These are phyloP conservation scores for Herpetomonas tarakana DNA, from an alignment of 208 protist species.

Conservation along the genomic window DNA sequence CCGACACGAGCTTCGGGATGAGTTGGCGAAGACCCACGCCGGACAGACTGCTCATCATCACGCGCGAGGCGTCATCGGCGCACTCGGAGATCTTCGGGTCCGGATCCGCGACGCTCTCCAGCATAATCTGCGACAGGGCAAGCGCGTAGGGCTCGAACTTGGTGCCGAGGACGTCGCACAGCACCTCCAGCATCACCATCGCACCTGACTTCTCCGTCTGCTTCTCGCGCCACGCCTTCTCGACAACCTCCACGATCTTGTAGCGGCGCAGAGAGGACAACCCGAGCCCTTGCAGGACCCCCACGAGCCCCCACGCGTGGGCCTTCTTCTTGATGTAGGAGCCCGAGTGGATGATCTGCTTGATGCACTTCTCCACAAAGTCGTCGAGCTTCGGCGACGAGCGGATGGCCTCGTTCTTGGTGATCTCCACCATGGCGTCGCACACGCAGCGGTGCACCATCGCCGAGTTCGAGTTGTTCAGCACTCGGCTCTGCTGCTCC, in stretches of 20 bases:
- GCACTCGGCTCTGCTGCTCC: constrained; percentile 83
- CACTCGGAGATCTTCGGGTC: constrained; percentile 86
- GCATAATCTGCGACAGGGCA: constrained; percentile 55
- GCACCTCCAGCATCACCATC: constrained; percentile 86
- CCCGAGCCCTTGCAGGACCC: constrained; percentile 81
- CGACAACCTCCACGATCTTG: constrained; percentile 61
- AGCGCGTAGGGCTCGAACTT: constrained; percentile 89
- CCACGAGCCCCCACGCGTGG: constrained; percentile 84
- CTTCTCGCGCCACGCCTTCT: constrained; percentile 61
- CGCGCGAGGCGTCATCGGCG: constrained; percentile 81
- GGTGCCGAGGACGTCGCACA: constrained; percentile 71
- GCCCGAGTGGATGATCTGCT: constrained; percentile 79
- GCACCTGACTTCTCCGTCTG: constrained; percentile 73
- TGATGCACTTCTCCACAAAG: constrained; percentile 90
- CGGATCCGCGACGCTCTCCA: constrained; percentile 79
- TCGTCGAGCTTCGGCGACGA: constrained; percentile 76
- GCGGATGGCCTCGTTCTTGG: constrained; percentile 61
- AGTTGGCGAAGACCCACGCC: constrained; percentile 87
- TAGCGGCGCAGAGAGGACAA: constrained; percentile 71
- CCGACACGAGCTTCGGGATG: constrained; percentile 72
- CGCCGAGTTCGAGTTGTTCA: constrained; percentile 85
- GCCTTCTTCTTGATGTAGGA: constrained; percentile 93
- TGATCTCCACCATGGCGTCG: constrained; percentile 87
- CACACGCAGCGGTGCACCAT: constrained; percentile 90
- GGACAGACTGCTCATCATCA: constrained; percentile 77